phyloP scores from a whole-genome alignment of 805 yeast species.

The Metschnikowia shivogae region DNA sequence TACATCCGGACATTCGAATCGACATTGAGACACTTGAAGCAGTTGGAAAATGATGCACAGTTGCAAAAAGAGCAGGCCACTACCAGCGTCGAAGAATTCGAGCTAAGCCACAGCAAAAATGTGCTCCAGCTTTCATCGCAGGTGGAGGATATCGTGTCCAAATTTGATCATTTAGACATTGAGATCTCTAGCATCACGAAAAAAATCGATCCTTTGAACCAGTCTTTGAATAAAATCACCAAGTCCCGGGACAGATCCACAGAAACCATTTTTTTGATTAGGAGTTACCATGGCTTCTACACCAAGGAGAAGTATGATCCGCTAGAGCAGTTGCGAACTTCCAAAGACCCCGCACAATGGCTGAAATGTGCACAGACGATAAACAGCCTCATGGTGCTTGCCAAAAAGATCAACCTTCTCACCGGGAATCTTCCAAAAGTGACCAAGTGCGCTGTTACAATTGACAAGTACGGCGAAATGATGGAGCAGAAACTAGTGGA shows the following conservation, averaged over 20 bases:
- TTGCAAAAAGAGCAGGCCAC: slow-evolving; percentile 49
- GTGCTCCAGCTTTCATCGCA: slow-evolving; percentile 52
- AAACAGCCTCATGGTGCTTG: slow-evolving; percentile 58
- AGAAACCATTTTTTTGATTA: slow-evolving; percentile 66
- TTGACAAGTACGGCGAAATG: slow-evolving; percentile 68
- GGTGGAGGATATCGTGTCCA: slow-evolving; percentile 42
- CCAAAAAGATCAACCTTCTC: slow-evolving; percentile 52
- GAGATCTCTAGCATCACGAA: slow-evolving; percentile 54
- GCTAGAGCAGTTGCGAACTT: slow-evolving; percentile 53
- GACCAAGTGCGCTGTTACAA: slow-evolving; percentile 34
- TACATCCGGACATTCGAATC: slow-evolving; percentile 91
- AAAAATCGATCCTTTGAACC: slow-evolving; percentile 67
- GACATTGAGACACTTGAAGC: slow-evolving; percentile 66
- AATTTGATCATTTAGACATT: slow-evolving; percentile 48
- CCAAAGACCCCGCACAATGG: slow-evolving; percentile 45
- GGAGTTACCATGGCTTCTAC: slow-evolving; percentile 74
- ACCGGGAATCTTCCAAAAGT: slow-evolving; percentile 42
- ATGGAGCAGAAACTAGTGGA: slow-evolving; percentile 71
- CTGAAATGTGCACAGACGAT: slow-evolving; percentile 67
- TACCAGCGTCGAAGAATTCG: slow-evolving; percentile 54
- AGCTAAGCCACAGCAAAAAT: slow-evolving; percentile 63
- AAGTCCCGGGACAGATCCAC: slow-evolving; percentile 69
- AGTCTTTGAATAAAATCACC: slow-evolving; percentile 60
- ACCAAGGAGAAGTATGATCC: slow-evolving; percentile 52
- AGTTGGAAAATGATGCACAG: slow-evolving; percentile 53